phyloP scores from a whole-genome alignment of 306 rosid genomes.

The Trifolium fragiferum region DNA sequence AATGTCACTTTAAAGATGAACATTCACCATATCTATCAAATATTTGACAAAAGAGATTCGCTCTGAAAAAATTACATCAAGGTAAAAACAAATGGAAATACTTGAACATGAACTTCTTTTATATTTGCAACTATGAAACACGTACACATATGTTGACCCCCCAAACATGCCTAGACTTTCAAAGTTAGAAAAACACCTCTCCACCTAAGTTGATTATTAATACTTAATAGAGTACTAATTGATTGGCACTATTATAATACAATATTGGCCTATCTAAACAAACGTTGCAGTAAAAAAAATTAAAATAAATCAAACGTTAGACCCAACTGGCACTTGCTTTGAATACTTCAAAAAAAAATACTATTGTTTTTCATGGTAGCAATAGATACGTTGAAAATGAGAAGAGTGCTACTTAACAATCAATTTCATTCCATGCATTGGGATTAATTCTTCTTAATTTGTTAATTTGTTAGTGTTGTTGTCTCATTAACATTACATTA shows the following conservation, averaged over 20 bases:
- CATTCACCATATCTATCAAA: too few relatives aligned
- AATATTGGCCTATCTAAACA: constrained; percentile 46
- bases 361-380: background rate
- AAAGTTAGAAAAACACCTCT: background rate
- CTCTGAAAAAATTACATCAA: too few relatives aligned
- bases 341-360: constrained; percentile 38
- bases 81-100: background rate
- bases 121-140: background rate
- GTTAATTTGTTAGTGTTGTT: constrained; percentile 28
- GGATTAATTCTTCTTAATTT: constrained; percentile 13
- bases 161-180: constrained; percentile 26
- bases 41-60: too few relatives aligned
- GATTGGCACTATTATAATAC: constrained; percentile 19
- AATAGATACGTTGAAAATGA: constrained; percentile 50
- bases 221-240: constrained; percentile 4
- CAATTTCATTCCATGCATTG: constrained; percentile 5
- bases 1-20: too few relatives aligned
- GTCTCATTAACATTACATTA: background rate
- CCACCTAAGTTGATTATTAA: background rate
- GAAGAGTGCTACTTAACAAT: constrained; percentile 41
- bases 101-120: background rate
- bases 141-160: background rate
- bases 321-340: constrained; percentile 59
- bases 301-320: constrained; percentile 46
- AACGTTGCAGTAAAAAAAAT: background rate